Percentiles rank a stretch among this genome's conserved stretches.
Evolutionary conservation across 108 stramenopile species (phyloP).

Genomic region (Cylindrotheca closterium): DNA sequence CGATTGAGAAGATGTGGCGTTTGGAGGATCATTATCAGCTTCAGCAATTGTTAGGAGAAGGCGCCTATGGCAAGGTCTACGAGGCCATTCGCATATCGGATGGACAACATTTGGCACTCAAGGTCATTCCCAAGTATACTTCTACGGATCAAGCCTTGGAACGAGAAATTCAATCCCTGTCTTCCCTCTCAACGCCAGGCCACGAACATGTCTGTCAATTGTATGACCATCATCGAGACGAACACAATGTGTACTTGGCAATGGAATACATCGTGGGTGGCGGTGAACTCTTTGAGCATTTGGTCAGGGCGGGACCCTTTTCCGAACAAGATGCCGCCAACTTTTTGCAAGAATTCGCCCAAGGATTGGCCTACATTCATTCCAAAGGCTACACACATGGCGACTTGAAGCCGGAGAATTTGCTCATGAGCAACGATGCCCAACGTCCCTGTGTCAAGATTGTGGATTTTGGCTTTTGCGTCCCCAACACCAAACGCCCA

Average conservation of each 20-base stretch:
- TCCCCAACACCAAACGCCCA: conserved; percentile 1
- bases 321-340: conserved; percentile 20
- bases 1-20: neutral
- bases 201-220: conserved; percentile 14
- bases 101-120: conserved; percentile 23
- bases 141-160: conserved; percentile 16
- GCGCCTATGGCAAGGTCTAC: conserved; percentile 31
- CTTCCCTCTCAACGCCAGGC: conserved; percentile 11
- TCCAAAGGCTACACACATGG: conserved; percentile 10
- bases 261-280: conserved; percentile 33
- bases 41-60: conserved; percentile 19
- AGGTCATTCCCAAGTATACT: conserved; percentile 16
- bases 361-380: conserved; percentile 27
- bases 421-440: conserved; percentile 1
- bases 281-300: conserved; percentile 39
- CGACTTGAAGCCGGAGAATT: conserved; percentile 20
- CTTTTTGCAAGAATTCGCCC: conserved; percentile 35
- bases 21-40: conserved; percentile 17
- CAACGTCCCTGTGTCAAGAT: conserved; percentile 15
- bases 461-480: conserved; percentile 32
- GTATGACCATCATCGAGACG: conserved; percentile 18
- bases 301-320: conserved; percentile 24
- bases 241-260: conserved; percentile 17
- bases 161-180: conserved; percentile 27
- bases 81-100: conserved; percentile 22